phyloP scores from a whole-genome alignment of 768 basidiomycete genomes.

The Rhodotorula graminis region DNA sequence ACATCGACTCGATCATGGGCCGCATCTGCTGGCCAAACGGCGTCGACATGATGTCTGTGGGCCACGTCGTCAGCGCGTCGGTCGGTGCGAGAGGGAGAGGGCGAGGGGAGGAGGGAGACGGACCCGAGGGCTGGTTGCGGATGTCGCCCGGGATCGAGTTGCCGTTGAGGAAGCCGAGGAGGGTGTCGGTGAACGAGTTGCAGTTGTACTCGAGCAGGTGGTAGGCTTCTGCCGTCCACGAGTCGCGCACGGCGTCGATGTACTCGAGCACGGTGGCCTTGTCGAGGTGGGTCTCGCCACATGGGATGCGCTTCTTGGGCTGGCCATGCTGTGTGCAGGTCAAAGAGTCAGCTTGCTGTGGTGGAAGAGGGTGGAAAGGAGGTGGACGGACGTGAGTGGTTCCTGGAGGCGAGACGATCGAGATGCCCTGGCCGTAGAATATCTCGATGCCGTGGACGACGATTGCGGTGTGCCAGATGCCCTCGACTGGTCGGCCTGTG shows the following conservation, averaged over 20 bases:
- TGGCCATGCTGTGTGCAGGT: conserved; percentile 59
- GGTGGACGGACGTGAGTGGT: conserved; percentile 62
- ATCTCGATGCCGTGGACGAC: conserved; percentile 80
- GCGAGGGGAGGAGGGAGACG: too few species aligned
- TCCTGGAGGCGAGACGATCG: conserved; percentile 61
- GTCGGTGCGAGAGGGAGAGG: background rate
- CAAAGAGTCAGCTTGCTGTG: background rate
- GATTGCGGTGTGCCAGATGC: conserved; percentile 93
- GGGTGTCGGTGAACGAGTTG: conserved; percentile 42
- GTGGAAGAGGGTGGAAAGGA: background rate
- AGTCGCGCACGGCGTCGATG: conserved; percentile 63
- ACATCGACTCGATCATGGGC: conserved; percentile 72
- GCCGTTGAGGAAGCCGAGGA: conserved; percentile 39
- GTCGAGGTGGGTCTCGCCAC: conserved; percentile 76
- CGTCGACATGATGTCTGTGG: conserved; percentile 49
- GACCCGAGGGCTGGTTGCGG: too few species aligned
- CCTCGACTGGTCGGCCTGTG: conserved; percentile 81
- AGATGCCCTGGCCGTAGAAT: conserved; percentile 86
- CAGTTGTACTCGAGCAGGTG: conserved; percentile 40
- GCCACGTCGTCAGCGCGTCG: conserved; percentile 42
- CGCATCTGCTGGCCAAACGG: conserved; percentile 71
- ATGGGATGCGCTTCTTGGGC: conserved; percentile 64
- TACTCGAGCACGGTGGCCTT: conserved; percentile 82
- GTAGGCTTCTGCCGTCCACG: conserved; percentile 55
- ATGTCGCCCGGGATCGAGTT: conserved; percentile 16